phyloP scores from a whole-genome alignment of 2,329 filamentous ascomycete species.

The Exophiala spinifera region DNA sequence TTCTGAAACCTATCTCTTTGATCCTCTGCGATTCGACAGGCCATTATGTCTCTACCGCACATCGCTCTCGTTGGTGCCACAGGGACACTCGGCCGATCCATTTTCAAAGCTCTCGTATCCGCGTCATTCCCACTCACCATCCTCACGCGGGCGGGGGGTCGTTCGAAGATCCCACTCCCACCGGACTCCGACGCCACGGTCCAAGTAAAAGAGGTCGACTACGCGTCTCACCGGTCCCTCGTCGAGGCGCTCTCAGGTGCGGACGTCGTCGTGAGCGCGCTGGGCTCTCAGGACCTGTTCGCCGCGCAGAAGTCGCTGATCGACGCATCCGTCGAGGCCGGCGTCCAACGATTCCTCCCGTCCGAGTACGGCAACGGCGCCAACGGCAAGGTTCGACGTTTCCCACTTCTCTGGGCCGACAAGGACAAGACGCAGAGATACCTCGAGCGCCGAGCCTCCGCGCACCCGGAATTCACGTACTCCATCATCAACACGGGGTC shows the following conservation, averaged over 20 bases:
- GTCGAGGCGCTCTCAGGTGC: constrained; percentile 23
- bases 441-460: constrained; percentile 22
- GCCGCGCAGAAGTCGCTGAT: constrained; percentile 36
- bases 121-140: constrained; percentile 32
- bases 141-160: constrained; percentile 28
- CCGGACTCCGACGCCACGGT: background rate
- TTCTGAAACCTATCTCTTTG: too few species aligned
- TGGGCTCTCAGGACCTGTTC: constrained; percentile 18
- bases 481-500: constrained; percentile 32
- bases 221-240: constrained; percentile 24
- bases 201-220: constrained; percentile 23
- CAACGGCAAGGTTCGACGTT: background rate
- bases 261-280: constrained; percentile 28
- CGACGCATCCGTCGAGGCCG: constrained; percentile 38
- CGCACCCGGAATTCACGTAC: constrained; percentile 30
- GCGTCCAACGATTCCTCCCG: constrained; percentile 43
- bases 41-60: background rate
- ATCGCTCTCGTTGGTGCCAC: constrained; percentile 23
- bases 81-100: constrained; percentile 32
- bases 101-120: constrained; percentile 30
- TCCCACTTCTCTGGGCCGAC: constrained; percentile 18
- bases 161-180: background rate
- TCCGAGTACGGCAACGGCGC: constrained; percentile 31
- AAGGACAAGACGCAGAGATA: constrained; percentile 32
- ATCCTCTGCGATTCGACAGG: too few species aligned